These are phyloP conservation scores for Diaporthe vexans DNA, from an alignment of 2,329 filamentous ascomycete species.

Conservation along the genomic window DNA sequence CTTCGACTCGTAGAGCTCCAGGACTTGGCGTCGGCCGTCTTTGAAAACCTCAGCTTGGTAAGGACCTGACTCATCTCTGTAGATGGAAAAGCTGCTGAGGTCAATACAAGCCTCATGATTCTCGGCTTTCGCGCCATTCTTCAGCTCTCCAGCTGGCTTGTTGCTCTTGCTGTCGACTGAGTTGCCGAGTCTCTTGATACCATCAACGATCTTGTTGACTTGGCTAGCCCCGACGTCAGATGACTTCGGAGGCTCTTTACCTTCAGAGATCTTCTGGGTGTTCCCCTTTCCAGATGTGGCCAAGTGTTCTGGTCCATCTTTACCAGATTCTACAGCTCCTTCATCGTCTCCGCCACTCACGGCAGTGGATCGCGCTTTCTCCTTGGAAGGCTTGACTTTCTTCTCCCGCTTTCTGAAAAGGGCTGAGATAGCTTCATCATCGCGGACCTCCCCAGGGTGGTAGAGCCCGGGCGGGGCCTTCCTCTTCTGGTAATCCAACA, in stretches of 20 bases:
- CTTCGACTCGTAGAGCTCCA: slow-evolving; percentile 78
- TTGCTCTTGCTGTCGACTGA: not conserved
- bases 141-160: not conserved
- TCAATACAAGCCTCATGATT: not conserved
- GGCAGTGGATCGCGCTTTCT: not conserved
- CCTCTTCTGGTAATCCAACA: not conserved
- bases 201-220: not conserved
- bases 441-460: slow-evolving; percentile 31
- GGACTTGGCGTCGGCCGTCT: slow-evolving; percentile 10
- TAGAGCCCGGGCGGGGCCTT: slow-evolving; percentile 32
- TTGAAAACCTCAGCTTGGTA: slow-evolving; percentile 71
- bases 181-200: not conserved
- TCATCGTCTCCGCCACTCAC: not conserved
- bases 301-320: not conserved
- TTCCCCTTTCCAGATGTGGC: not conserved
- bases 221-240: not conserved
- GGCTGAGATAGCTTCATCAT: slow-evolving; percentile 17
- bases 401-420: slow-evolving; percentile 9
- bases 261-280: not conserved
- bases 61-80: slow-evolving; percentile 72
- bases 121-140: not conserved
- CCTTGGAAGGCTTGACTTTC: not conserved
- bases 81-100: slow-evolving; percentile 72
- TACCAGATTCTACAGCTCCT: not conserved
- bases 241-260: no score